Base-by-base conservation (phyloP, 108 stramenopile genomes). In the Conticribra guillardii region DNA sequence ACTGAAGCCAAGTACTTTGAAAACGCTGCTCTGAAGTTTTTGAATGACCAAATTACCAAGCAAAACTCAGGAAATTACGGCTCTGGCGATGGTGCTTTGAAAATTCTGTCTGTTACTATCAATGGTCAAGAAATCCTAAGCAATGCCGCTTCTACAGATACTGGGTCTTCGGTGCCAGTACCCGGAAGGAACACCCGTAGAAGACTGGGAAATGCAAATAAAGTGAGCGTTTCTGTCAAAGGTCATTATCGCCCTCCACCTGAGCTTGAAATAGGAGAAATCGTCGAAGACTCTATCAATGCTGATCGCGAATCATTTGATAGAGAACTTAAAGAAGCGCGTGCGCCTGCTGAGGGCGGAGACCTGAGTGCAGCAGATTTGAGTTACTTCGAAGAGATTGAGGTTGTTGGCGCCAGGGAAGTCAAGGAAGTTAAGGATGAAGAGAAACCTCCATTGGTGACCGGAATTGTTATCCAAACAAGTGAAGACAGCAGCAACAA, bases 231-330 rank as follows among this genome's bases (percentile, higher is more conserved):
- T 18, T 32, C 50, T n/a, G 74, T 76, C 21, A 67, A 76, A 37
- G 74, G 74, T 23, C 58, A 53, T 17, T 67, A 67, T 44, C 23
- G 46, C 7, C 74, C 74, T 33, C 74, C 74, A 21, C 74, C 74
- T 54, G 60, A 68, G 47, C 51, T 76, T 54, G 59, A 76, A 29
- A 67, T 76, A 34, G 74, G 74, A 24, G 54, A 66, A 23, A 29
- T 76, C 16, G 66, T 76, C 0, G 74, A 76, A 57, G 54, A 61
- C 33, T 76, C 74, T 2, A 76, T 76, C 21, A 76, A 76, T 54
- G 33, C 47, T 18, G 74, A 76, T 33, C 74, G 65, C 27, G 74
- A 60, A 29, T 22, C 32, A 51, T 60, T 76, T 19, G 51, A 64
- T 7, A 53, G 53, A 28, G 60, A 67, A 44, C 60, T 76, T 3